Base-by-base conservation (phyloP, 768 basidiomycete genomes). In the Amanita fuliginea region DNA sequence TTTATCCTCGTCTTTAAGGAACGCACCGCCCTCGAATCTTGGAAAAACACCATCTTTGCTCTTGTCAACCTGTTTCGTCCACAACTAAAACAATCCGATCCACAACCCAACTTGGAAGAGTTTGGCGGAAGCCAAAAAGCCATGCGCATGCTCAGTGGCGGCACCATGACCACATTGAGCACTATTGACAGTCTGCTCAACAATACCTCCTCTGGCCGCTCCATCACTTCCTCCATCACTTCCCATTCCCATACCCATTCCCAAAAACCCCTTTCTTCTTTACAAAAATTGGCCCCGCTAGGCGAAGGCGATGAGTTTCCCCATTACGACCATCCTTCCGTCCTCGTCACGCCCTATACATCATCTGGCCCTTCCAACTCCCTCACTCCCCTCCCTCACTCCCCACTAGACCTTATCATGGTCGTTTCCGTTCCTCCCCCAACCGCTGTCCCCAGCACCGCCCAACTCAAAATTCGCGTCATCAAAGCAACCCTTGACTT, bases 1-100 rank as follows among this genome's bases (percentile, higher is more conserved):
- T 98, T 99, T 68, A 95, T 97, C 64, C 76, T 99, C 42, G 85
- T 92, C 58, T 99, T 96, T 76, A 86, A 84, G 60, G 90, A 98
- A 48, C 80, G 87, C 26, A 71, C 81, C n/a, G 85, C 85, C 2
- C 74, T 96, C 51, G 91, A 97, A 59, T 75, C 85, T 0, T 98
- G 96, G 96, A 83, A 76, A 61, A 75, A 72, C 46, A 86, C 85
- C 51, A 86, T 99, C 54, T 83, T 87, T 60, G 68, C 73, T 0
- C 78, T 97, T 4, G 82, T 98, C 36, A 72, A 73, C 48, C 67
- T 76, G 59, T 84, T 83, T 65, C 86, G 87, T 56, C 65, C 68
- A 14, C 54, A 58, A 0, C 48, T 57, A 4, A 61, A 56, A 6
- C 71, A 68, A 18, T 64, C 61, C 13, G 64, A 71, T 37, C 62